These are phyloP conservation scores for Colletotrichum kahawae DNA, from an alignment of 2,329 filamentous ascomycete species.

Conservation along the genomic window DNA sequence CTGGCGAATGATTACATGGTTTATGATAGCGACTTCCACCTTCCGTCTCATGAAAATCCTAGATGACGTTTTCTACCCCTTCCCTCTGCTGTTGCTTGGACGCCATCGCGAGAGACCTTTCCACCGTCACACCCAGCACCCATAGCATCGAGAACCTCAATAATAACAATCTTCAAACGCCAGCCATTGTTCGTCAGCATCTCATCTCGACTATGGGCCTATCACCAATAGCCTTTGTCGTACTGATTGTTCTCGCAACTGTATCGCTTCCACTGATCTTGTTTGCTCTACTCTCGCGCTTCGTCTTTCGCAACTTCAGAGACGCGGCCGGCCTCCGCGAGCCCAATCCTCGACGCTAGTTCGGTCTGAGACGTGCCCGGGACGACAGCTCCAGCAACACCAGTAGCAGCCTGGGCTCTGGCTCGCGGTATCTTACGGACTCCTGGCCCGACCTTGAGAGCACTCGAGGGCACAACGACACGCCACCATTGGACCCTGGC, in stretches of 20 bases:
- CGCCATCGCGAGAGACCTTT: neutral
- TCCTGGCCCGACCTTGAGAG: conserved; percentile 41
- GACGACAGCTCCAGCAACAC: neutral
- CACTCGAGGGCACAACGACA: neutral
- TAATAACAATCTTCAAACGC: conserved; percentile 4
- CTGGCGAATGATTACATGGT: conserved; percentile 6
- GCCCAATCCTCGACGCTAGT: conserved; percentile 2
- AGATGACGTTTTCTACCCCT: neutral
- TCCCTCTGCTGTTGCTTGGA: neutral
- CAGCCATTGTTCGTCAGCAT: neutral
- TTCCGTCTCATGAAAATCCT: conserved; percentile 10
- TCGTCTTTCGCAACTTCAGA: conserved; percentile 13
- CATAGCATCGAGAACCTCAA: neutral
- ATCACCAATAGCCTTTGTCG: neutral
- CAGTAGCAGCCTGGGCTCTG: neutral
- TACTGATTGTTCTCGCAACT: conserved; percentile 10
- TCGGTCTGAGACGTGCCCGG: neutral
- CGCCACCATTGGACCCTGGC: neutral
- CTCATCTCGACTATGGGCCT: conserved; percentile 7
- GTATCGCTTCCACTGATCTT: neutral
- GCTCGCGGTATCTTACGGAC: conserved; percentile 25
- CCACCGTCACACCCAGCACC: neutral
- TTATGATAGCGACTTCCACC: conserved; percentile 10
- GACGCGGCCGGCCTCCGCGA: conserved; percentile 12
- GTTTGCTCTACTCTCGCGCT: neutral